Conservation (phyloP, 2,329 filamentous ascomycete genomes). For the Fusarium sp. region DNA sequence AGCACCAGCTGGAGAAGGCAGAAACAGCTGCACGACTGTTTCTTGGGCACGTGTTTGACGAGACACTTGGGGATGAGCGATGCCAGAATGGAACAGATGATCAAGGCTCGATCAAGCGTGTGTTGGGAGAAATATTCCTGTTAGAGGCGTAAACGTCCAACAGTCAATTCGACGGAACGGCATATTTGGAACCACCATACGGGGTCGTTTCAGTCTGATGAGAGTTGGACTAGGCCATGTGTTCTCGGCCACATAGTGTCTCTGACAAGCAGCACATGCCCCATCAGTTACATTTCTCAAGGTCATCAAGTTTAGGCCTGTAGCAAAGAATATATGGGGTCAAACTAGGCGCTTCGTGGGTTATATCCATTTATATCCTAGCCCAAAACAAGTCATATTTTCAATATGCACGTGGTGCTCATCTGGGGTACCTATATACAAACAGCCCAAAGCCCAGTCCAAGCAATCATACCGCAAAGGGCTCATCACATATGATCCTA, state of each 20-base stretch:
- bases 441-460: neutral
- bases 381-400: conserved; percentile 1
- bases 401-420: neutral
- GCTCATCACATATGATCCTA: conserved; percentile 14
- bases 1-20: conserved; percentile 77
- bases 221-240: too few relatives aligned
- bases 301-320: conserved; percentile 74
- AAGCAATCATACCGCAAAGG: conserved; percentile 6
- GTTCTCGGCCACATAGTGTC: too few relatives aligned
- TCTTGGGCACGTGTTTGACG: conserved; percentile 54
- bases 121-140: conserved; percentile 38
- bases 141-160: conserved; percentile 1
- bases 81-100: neutral
- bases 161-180: too few relatives aligned
- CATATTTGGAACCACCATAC: too few relatives aligned
- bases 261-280: too few relatives aligned
- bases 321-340: conserved; percentile 79
- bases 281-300: conserved; percentile 69
- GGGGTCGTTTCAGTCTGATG: too few relatives aligned
- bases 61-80: neutral
- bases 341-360: conserved; percentile 82
- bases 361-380: neutral
- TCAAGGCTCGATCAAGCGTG: conserved; percentile 21
- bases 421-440: conserved; percentile 16
- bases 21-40: conserved; percentile 74